phyloP scores from a whole-genome alignment of 2,329 filamentous ascomycete species.

The Beauveria asiatica region DNA sequence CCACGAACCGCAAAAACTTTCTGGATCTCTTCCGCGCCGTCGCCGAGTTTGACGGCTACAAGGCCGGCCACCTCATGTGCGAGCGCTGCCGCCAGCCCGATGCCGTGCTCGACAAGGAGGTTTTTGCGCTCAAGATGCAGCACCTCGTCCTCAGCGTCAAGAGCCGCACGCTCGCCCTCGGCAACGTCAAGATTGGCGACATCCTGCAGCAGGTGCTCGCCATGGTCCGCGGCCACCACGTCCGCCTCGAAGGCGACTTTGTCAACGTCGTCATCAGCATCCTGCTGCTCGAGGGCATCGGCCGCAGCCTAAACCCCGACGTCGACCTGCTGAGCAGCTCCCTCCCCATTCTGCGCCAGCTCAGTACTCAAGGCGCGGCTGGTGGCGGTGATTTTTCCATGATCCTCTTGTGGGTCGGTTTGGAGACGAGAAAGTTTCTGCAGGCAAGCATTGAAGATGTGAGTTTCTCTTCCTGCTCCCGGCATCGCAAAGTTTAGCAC shows the following conservation, averaged over 20 bases:
- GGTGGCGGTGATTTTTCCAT: slow-evolving; percentile 74
- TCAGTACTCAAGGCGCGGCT: slow-evolving; percentile 69
- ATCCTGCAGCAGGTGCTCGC: slow-evolving; percentile 81
- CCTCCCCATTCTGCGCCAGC: slow-evolving; percentile 79
- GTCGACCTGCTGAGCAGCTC: slow-evolving; percentile 81
- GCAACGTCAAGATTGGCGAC: slow-evolving; percentile 93
- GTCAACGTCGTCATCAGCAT: slow-evolving; percentile 98
- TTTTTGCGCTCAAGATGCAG: slow-evolving; percentile 95
- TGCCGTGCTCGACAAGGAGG: slow-evolving; percentile 76
- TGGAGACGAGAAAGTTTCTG: slow-evolving; percentile 82
- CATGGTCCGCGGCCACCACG: slow-evolving; percentile 90
- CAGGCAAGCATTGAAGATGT: slow-evolving; percentile 86
- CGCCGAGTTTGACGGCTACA: slow-evolving; percentile 94
- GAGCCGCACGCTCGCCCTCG: slow-evolving; percentile 79
- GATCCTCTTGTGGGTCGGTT: slow-evolving; percentile 82
- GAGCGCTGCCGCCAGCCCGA: slow-evolving; percentile 89
- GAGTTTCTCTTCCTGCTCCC: slow-evolving; percentile 28
- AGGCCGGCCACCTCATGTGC: slow-evolving; percentile 90
- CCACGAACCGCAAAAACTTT: slow-evolving; percentile 79
- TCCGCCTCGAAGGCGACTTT: slow-evolving; percentile 92
- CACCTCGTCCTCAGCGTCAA: slow-evolving; percentile 90
- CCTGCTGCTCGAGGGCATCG: slow-evolving; percentile 86
- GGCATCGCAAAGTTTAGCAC: background rate
- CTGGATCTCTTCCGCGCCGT: slow-evolving; percentile 92
- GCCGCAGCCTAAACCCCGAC: slow-evolving; percentile 74